phyloP scores from a whole-genome alignment of 177 flowering plant genomes.

The Vitis hybrid region DNA sequence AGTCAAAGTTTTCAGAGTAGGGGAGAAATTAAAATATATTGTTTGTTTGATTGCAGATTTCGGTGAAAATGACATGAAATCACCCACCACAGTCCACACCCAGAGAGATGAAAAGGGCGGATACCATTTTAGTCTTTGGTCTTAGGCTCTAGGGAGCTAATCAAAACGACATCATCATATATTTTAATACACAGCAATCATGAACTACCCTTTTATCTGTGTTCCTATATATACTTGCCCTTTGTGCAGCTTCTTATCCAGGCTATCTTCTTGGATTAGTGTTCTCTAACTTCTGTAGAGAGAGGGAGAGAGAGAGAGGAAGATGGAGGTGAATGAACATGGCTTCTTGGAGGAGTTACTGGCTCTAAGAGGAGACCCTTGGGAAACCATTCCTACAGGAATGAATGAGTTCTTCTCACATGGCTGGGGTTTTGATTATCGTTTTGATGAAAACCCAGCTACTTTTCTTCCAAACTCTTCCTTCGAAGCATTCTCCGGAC shows the following conservation, averaged over 20 bases:
- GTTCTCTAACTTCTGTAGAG: background rate
- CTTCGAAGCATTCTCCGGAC: slow-evolving; percentile 8
- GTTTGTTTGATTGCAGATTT: slow-evolving; percentile 46
- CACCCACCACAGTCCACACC: slow-evolving; percentile 16
- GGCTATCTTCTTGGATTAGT: background rate
- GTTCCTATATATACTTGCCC: slow-evolving; percentile 5
- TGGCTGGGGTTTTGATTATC: slow-evolving; percentile 10
- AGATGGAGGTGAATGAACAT: slow-evolving; percentile 35
- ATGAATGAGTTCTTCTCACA: slow-evolving; percentile 18
- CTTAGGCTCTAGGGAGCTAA: slow-evolving; percentile 7
- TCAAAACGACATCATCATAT: background rate
- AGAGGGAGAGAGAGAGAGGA: slow-evolving; percentile 16
- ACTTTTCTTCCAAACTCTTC: slow-evolving; percentile 9
- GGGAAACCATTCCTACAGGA: slow-evolving; percentile 24
- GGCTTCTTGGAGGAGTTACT: slow-evolving; percentile 33
- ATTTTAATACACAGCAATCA: slow-evolving; percentile 9
- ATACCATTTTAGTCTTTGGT: slow-evolving; percentile 36
- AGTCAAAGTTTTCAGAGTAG: slow-evolving; percentile 53
- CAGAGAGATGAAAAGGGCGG: slow-evolving; percentile 20
- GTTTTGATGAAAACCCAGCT: slow-evolving; percentile 15
- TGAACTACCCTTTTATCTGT: background rate
- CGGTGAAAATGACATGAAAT: slow-evolving; percentile 60
- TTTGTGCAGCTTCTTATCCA: slow-evolving; percentile 18
- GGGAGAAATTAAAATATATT: slow-evolving; percentile 22
- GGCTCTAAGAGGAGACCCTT: slow-evolving; percentile 26